Evolutionary conservation across 2,329 filamentous ascomycete species (phyloP).

Genomic region (Pseudocercospora pini-densiflorae): DNA sequence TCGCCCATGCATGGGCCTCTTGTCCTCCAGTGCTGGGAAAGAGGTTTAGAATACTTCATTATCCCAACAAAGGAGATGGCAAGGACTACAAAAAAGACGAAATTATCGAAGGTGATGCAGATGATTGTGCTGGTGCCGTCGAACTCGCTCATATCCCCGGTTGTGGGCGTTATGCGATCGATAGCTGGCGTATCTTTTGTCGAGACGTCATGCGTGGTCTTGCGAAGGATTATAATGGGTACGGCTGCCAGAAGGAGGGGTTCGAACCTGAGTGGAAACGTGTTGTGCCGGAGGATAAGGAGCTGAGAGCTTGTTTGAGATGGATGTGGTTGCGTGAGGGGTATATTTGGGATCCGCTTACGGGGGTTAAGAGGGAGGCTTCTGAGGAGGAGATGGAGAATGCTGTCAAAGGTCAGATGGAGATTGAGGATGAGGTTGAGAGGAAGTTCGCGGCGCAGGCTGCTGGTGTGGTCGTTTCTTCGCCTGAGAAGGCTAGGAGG

Average conservation of each 20-base stretch:
- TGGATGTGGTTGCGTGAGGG: constrained; percentile 95
- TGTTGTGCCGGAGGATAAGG: constrained; percentile 81
- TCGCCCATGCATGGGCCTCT: constrained; percentile 71
- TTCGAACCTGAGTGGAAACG: constrained; percentile 92
- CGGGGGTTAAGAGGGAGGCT: constrained; percentile 65
- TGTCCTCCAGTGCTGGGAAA: constrained; percentile 64
- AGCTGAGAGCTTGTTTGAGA: constrained; percentile 80
- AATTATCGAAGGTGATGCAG: constrained; percentile 52
- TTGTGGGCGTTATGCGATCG: constrained; percentile 76
- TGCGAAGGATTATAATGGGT: constrained; percentile 68
- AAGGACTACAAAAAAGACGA: constrained; percentile 50
- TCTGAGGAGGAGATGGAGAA: constrained; percentile 59
- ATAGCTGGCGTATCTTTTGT: constrained; percentile 94
- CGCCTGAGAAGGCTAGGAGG: constrained; percentile 18
- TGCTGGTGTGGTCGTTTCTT: constrained; percentile 21
- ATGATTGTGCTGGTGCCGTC: constrained; percentile 63
- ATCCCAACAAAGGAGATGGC: constrained; percentile 57
- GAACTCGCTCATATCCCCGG: constrained; percentile 86
- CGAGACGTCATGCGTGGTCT: constrained; percentile 74
- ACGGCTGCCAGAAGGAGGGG: constrained; percentile 44
- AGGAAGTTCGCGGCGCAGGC: constrained; percentile 32
- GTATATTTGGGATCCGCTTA: constrained; percentile 77
- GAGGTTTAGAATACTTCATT: constrained; percentile 62
- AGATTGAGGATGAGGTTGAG: constrained; percentile 37
- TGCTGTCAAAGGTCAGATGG: constrained; percentile 63